Evolutionary conservation across 2,329 filamentous ascomycete genomes (phyloP).

Genomic region (Aspergillaceae sp.): DNA sequence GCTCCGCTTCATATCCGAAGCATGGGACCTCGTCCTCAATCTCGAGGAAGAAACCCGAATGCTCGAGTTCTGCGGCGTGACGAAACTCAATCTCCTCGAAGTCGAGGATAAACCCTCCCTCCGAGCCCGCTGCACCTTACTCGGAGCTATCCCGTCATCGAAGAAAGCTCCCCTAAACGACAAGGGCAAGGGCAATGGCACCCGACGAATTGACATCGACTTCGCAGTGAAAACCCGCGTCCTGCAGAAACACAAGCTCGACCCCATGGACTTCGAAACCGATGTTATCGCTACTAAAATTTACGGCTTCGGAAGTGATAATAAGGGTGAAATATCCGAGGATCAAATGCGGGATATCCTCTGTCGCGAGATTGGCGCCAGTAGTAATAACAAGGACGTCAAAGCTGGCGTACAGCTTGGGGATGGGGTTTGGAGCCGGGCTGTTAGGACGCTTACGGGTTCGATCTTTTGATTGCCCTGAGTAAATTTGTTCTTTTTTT

Average conservation of each 20-base stretch:
- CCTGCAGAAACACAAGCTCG: slow-evolving; percentile 9
- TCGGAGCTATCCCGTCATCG: slow-evolving; percentile 16
- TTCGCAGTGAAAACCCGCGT: slow-evolving; percentile 29
- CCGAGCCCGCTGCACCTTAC: slow-evolving; percentile 31
- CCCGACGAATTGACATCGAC: slow-evolving; percentile 31
- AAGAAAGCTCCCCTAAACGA: slow-evolving; percentile 1
- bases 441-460: slow-evolving; percentile 27
- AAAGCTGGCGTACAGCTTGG: slow-evolving; percentile 21
- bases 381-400: slow-evolving; percentile 2
- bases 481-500: slow-evolving; percentile 1
- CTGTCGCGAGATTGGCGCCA: slow-evolving; percentile 13
- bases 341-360: slow-evolving; percentile 30
- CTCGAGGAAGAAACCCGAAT: slow-evolving; percentile 38
- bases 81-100: slow-evolving; percentile 26
- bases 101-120: slow-evolving; percentile 19
- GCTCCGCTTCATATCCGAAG: slow-evolving; percentile 32
- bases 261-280: slow-evolving; percentile 28
- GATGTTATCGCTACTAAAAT: slow-evolving; percentile 33
- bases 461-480: slow-evolving; percentile 22
- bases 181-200: slow-evolving; percentile 3
- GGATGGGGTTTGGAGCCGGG: slow-evolving; percentile 32
- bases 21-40: slow-evolving; percentile 34
- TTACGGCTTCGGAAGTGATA: slow-evolving; percentile 30
- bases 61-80: slow-evolving; percentile 39
- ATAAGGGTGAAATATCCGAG: slow-evolving; percentile 22